Base-by-base conservation (phyloP, 1,284 basidiomycete genomes). In the Leccinum huronense region DNA sequence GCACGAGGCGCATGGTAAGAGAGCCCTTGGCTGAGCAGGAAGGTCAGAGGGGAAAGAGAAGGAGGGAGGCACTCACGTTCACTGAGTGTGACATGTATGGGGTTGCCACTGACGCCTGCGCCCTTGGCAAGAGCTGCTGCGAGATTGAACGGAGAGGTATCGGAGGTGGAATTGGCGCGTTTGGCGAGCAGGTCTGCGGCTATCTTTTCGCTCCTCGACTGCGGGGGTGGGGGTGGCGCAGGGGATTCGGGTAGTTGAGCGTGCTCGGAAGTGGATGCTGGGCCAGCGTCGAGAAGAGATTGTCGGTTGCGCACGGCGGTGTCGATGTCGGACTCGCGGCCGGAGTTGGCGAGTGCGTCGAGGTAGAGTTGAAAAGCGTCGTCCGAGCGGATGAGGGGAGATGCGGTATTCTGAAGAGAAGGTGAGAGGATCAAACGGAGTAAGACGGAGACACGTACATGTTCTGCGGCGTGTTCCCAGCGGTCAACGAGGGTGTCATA, bases 381-480 rank as follows among this genome's bases (percentile, higher is more conserved):
- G 66, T 87, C 83, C 2, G 88, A 91, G 58, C 80, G 81, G 33
- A 93, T 76, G 34, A 92, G 78, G 3, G 89, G 88, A 4, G 88
- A 90, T 3, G 79, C 64, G 13, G 86, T 81, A 69, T 89, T 85
- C 91, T 92, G 67, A 27, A 33, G 53, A 65, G 9, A 62, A 54
- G 23, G 58, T 14, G 54, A 9, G 40, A 31, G 1, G 11, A 13
- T 27, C 23, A 13, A 1, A 1, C 16, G 11, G 27, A 0, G 6
- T 27, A 51, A 19, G 55, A 6, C 2, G 16, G 27, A 48, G 48
- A 51, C 48, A 85, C 89, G 74, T 78, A 93, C 91, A 72, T 88
- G 91, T 83, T 92, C 88, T 70, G 83, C 85, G 83, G 88, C 86
- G 67, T 87, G 81, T 72, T 94, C 90, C 91, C 91, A 94, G 64